Percentiles rank a stretch among this genome's conserved stretches.
phyloP scores from a whole-genome alignment of 2,329 filamentous ascomycete species.

The Davidsoniella australis region DNA sequence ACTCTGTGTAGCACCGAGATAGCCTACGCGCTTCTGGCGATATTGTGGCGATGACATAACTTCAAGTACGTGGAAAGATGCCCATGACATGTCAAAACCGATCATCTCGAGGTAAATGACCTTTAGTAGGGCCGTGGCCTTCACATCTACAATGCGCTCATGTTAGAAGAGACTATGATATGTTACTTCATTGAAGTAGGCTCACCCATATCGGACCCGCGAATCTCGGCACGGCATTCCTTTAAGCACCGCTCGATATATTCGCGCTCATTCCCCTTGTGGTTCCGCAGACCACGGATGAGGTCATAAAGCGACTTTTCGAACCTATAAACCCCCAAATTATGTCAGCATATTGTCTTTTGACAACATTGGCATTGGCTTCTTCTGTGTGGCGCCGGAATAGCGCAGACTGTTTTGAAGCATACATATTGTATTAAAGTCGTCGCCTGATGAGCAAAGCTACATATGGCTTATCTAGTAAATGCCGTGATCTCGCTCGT shows the following conservation, averaged over 20 bases:
- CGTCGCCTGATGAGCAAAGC: no score
- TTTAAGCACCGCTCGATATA: conserved; percentile 87
- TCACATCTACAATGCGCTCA: conserved; percentile 47
- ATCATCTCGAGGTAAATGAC: conserved; percentile 98
- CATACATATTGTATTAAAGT: no score
- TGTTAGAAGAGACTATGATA: not conserved
- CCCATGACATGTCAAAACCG: conserved; percentile 98
- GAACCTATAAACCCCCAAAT: conserved; percentile 46
- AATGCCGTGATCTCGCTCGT: no score
- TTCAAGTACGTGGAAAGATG: conserved; percentile 92
- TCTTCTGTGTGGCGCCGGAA: no score
- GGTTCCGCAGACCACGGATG: conserved; percentile 85
- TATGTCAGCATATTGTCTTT: not conserved
- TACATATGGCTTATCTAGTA: no score
- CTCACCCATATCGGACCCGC: conserved; percentile 79
- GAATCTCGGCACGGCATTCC: conserved; percentile 89
- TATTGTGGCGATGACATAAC: conserved; percentile 97
- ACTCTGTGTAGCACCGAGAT: conserved; percentile 87
- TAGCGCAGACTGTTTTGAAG: no score
- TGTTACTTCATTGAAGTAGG: conserved; percentile 12
- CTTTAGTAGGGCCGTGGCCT: conserved; percentile 89
- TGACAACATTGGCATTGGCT: no score
- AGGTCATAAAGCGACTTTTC: conserved; percentile 98
- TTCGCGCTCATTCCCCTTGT: conserved; percentile 87
- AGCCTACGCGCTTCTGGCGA: conserved; percentile 86